Evolutionary conservation across 306 rosid species (phyloP), one percentile per base, ranked within the genome.

Genomic region (Quercus dentata): DNA sequence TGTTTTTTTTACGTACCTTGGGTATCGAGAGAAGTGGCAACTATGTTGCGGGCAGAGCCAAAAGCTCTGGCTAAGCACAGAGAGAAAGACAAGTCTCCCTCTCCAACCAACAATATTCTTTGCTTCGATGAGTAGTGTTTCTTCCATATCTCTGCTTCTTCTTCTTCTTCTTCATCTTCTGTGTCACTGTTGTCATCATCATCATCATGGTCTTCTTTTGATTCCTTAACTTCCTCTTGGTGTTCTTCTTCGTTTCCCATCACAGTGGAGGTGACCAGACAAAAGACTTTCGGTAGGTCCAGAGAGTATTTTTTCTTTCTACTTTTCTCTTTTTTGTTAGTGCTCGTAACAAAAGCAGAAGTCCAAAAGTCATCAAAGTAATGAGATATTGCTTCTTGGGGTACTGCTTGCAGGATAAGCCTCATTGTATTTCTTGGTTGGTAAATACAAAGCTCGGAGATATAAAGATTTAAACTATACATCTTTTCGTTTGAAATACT

Each of bases 51-150:
- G 55, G 83, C 95, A 41, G 92, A 88, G 69, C 90, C 90, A 56
- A 91, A 94, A 68, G 80, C 84, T 3, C 56, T 80, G 30, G 97
- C 95, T 56, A 94, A 75, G 78, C 33, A 87, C 12, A 89, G 86
- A 18, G 98, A 80, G 79, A 93, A 90, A 31, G 97, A 91, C 76
- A 93, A 91, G 74, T 93, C 98, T 68, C 98, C 98, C 64, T 93
- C 98, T 69, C 98, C 97, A 38, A 93, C 91, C 69, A 94, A 69
- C 20, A 91, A 87, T 67, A 90, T 91, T 75, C 76, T 84, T 0
- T 91, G 97, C 44, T 20, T 83, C 4, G 98, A 94, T 23, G 93
- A 94, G 81, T 94, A 91, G 81, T 91, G 91, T n/a, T 83, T 86
- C 65, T 69, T 86, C 97, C 98, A 87, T 85, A 81, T 83, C 83